Base-by-base conservation (phyloP, 2,329 filamentous ascomycete species). In the Sclerotinia sclerotiorum region DNA sequence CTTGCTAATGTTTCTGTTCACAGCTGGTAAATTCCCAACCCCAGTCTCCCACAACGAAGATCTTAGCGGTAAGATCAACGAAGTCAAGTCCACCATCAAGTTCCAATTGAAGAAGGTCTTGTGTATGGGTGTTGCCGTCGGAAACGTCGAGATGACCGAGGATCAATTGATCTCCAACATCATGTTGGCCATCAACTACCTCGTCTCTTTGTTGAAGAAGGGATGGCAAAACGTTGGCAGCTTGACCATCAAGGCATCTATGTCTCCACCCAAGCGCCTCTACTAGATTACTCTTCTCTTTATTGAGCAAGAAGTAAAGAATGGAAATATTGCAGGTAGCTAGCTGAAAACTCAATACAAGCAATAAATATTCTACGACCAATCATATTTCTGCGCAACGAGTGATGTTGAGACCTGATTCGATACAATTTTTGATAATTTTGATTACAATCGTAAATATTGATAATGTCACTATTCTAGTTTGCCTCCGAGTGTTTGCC, bases 61-160 rank as follows among this genome's bases (percentile, higher is more conserved):
- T 82, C 90, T 99, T 77, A 87, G 84, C 82, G 88, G 85, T 87
- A 97, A 97, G 90, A 93, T 98, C 87, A 97, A 87, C 85, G 95
- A 99, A 83, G 94, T 99, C 89, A 98, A 97, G 91, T 97, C 93
- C 79, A 99, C 95, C 84, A 98, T 99, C 91, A 99, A 99, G 91
- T 99, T 99, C 91, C 94, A 99, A 89, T 88, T 99, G 80, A 99
- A 99, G 93, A 99, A 99, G 92, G 95, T 99, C 82, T 89, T 99
- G 78, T 99, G 95, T 89, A 94, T 99, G 89, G 95, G 94, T 91
- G 94, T 98, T 82, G 95, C 95, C 78, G 92, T 99, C 80, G 95
- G 95, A 81, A 97, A 99, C 85, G 95, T 99, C 79, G 93, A 90
- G 79, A 99, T 99, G 95, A 91, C 88, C 75, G 86, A 93, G 85